Percentiles rank a stretch among this genome's conserved stretches.
These are phyloP conservation scores for Pseudogymnoascus sp. DNA, from an alignment of 2,329 filamentous ascomycete species.

Conservation along the genomic window DNA sequence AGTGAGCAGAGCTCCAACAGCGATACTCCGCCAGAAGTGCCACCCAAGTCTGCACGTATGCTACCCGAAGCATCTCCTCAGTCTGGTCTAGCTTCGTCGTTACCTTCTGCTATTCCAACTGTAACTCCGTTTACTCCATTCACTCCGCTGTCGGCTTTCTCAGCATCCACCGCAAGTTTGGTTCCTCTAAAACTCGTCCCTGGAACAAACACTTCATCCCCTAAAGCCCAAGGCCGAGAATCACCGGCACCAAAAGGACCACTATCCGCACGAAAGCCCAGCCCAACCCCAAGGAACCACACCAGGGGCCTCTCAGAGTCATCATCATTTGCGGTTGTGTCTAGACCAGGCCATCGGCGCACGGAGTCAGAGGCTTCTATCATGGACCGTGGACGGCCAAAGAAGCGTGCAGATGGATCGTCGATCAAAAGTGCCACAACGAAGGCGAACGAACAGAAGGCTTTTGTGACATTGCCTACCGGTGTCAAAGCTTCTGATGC, in stretches of 20 bases:
- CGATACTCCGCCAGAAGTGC: conserved; percentile 33
- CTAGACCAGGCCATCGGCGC: conserved; percentile 37
- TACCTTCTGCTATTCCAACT: conserved; percentile 4
- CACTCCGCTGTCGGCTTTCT: conserved; percentile 34
- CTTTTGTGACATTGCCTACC: conserved; percentile 53
- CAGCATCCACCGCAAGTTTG: not conserved
- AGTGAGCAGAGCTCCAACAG: conserved; percentile 21
- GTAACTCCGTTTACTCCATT: conserved; percentile 31
- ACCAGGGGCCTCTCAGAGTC: not conserved
- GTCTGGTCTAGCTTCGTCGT: conserved; percentile 23
- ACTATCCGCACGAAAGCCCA: conserved; percentile 4
- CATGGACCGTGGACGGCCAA: conserved; percentile 54
- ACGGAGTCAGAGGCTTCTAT: conserved; percentile 50
- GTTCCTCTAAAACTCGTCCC: not conserved
- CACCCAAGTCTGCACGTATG: conserved; percentile 33
- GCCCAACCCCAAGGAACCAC: not conserved
- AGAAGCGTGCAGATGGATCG: conserved; percentile 42
- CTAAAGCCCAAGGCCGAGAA: conserved; percentile 16
- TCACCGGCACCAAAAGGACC: conserved; percentile 18
- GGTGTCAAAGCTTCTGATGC: conserved; percentile 50
- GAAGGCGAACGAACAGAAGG: conserved; percentile 42
- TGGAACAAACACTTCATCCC: not conserved
- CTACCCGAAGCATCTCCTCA: conserved; percentile 38
- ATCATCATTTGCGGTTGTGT: not conserved
- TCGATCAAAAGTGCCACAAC: conserved; percentile 28